A percentile compares a stretch with the other conserved stretches of the same genome.
Conservation (phyloP, 257 asterid genomes). For the Paraleonurus japonicus region DNA sequence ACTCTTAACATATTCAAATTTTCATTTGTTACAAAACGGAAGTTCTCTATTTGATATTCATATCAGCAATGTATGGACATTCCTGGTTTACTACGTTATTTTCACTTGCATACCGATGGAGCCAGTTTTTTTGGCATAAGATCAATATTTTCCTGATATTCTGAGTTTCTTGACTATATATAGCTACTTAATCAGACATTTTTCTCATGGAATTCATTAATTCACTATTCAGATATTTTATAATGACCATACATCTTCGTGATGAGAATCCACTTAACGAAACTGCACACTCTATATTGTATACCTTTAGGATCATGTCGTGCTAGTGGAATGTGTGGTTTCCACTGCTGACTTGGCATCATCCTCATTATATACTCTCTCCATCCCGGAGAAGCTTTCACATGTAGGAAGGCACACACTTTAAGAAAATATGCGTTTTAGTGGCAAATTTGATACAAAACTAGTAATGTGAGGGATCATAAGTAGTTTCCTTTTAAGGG, state of each 20-base stretch:
- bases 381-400: no score
- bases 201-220: background rate
- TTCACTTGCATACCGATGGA: background rate
- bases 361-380: background rate
- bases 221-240: background rate
- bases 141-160: constrained; percentile 1
- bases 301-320: background rate
- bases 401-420: no score
- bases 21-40: background rate
- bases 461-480: no score
- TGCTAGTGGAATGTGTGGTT: background rate
- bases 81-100: no score
- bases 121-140: background rate
- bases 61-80: no score
- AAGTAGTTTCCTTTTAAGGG: no score
- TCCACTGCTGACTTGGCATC: background rate
- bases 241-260: no score
- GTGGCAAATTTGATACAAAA: no score
- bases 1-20: no score
- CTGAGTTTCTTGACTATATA: background rate
- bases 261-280: no score
- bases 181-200: background rate
- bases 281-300: no score
- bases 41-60: background rate
- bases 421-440: no score